Evolutionary conservation across 129 eudicot genomes (phyloP), one percentile per base, ranked within the genome.

Genomic region (Pseudognaphalium luteoalbum): DNA sequence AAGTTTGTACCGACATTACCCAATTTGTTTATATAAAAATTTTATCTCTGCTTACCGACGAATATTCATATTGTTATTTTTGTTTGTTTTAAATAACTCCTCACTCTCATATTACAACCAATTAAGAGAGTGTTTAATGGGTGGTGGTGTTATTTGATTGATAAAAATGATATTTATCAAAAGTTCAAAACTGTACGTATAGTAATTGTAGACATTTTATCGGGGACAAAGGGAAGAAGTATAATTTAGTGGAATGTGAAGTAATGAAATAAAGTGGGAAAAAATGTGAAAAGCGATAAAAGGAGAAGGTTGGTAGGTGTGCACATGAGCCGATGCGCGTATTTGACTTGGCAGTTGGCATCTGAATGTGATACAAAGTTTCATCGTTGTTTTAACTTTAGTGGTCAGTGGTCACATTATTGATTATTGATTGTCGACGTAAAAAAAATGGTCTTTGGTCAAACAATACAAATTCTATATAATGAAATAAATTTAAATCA

Each of bases 1-100:
- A 77, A 77, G 76, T 58, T 7, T 41, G 44, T 16, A 68, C 8
- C 29, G 69, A 39, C 25, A 17, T 77, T 78, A 28, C 81, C 76
- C 64, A 19, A 10, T 59, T 39, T 58, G 52, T 70, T 22, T 51
- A 60, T 25, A 7, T 20, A 32, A 0, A 11, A 2, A 0, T 4
- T 25, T 52, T 25, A 25, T 25, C 28, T 25, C 28, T 1, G 28
- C 28, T 25, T 1, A 25, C 28, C 1, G 28, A 25, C 28, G 1
- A 0, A 25, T 25, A 1, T 25, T 25, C 28, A 25, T 25, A 1
- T 25, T 25, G 28, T 25, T 25, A 1, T 25, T 25, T 25, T 25
- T 25, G 28, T 25, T 25, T 25, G 28, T 25, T 25, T 25, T 1
- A 25, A 25, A 25, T 25, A 25, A 25, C 28, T 0, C 0, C 1